A percentile compares a stretch with the other conserved stretches of the same genome.
phyloP scores from a whole-genome alignment of 177 flowering plant genomes.

The Vitis hybrid region DNA sequence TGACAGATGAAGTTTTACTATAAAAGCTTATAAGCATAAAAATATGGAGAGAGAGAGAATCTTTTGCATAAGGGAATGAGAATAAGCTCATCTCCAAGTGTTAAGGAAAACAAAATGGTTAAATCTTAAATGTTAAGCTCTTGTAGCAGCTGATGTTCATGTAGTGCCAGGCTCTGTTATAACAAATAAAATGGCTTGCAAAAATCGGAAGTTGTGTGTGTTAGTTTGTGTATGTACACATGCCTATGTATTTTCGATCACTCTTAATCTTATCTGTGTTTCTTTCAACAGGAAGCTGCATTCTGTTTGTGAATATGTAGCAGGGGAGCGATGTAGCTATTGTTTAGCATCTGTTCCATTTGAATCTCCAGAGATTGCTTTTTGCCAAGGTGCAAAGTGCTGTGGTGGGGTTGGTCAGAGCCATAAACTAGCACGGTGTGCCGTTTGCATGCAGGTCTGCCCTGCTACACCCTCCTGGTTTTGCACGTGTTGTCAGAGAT shows the following conservation, averaged over 20 bases:
- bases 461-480: slow-evolving; percentile 67
- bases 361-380: slow-evolving; percentile 72
- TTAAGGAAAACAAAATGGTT: neutral
- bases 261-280: neutral
- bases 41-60: too few species aligned
- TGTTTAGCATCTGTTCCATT: slow-evolving; percentile 81
- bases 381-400: slow-evolving; percentile 42
- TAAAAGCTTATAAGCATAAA: too few species aligned
- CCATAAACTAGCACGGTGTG: slow-evolving; percentile 68
- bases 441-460: slow-evolving; percentile 76
- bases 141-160: neutral
- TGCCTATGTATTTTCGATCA: too few species aligned
- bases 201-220: neutral
- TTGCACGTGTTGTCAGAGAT: slow-evolving; percentile 74
- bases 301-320: slow-evolving; percentile 20
- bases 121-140: neutral
- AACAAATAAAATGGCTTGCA: too few species aligned
- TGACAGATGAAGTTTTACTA: too few species aligned
- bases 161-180: neutral
- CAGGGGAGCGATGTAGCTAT: slow-evolving; percentile 57
- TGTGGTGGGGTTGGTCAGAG: slow-evolving; percentile 21
- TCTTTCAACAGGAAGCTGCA: slow-evolving; percentile 29
- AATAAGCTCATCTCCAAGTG: too few species aligned
- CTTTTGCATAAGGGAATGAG: too few species aligned
- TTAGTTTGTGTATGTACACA: neutral